Percentiles rank a stretch among this genome's conserved stretches.
phyloP scores from a whole-genome alignment of 1,284 basidiomycete genomes.

The Rhodotorula sp. region DNA sequence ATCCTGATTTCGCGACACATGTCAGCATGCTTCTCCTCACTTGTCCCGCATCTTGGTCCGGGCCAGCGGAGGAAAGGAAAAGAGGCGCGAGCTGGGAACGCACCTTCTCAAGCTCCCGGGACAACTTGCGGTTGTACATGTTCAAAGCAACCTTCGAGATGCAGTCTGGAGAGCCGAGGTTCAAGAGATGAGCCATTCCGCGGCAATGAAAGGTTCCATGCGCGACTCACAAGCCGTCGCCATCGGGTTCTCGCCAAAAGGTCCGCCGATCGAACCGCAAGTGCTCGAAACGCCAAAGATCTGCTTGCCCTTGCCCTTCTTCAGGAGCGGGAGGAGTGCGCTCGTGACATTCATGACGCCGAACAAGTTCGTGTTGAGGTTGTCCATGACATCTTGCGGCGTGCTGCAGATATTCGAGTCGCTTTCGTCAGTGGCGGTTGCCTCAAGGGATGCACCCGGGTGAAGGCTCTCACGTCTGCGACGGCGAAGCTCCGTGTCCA shows the following conservation, averaged over 20 bases:
- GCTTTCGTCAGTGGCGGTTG: not conserved
- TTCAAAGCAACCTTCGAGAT: constrained; percentile 2
- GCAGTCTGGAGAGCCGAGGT: not conserved
- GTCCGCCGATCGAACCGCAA: not conserved
- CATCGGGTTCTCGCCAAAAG: not conserved
- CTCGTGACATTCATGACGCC: constrained; percentile 7
- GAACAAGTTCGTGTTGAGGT: constrained; percentile 12
- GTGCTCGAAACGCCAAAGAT: not conserved
- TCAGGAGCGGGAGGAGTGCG: constrained; percentile 12
- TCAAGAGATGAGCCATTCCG: not conserved
- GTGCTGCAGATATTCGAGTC: not conserved
- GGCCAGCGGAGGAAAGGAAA: too few species aligned
- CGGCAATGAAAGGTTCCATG: not conserved
- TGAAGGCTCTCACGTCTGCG: not conserved
- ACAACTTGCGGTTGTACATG: not conserved
- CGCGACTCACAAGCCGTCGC: not conserved
- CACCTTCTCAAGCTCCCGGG: not conserved
- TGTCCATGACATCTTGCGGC: not conserved
- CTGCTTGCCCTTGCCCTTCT: constrained; percentile 3
- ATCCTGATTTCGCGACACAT: not conserved
- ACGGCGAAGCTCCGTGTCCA: not conserved
- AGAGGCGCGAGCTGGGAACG: not conserved
- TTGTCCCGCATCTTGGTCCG: too few species aligned
- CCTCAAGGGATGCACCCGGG: not conserved
- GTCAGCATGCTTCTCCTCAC: not conserved